Percentiles rank a stretch among this genome's conserved stretches.
phyloP scores from a whole-genome alignment of 129 eudicot species.

The Flaveria ramosissima region DNA sequence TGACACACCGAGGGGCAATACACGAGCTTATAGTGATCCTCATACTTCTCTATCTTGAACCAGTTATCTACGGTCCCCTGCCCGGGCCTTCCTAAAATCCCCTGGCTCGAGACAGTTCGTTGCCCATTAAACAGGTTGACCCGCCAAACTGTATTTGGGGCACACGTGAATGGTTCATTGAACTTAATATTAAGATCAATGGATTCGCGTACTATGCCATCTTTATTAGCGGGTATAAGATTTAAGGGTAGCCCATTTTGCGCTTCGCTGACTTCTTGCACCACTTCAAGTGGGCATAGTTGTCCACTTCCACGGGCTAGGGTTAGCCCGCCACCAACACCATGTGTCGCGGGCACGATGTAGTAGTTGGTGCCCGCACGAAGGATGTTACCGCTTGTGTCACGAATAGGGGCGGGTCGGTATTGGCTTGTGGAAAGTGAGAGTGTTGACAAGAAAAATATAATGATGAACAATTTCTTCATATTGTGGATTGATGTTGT shows the following conservation, averaged over 20 bases:
- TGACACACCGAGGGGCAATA: conserved; percentile 31
- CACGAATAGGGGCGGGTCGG: conserved; percentile 43
- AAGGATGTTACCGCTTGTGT: conserved; percentile 41
- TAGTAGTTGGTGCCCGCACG: conserved; percentile 41
- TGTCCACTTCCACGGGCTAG: conserved; percentile 15
- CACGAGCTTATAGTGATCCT: conserved; percentile 36
- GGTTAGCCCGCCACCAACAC: conserved; percentile 58
- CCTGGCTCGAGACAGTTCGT: conserved; percentile 38
- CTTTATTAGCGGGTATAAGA: conserved; percentile 43
- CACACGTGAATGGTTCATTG: conserved; percentile 28
- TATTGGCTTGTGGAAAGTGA: conserved; percentile 27
- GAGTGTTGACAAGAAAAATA: conserved; percentile 29
- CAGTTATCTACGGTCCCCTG: conserved; percentile 46
- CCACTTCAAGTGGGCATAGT: conserved; percentile 38
- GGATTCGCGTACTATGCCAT: conserved; percentile 44
- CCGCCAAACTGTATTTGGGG: conserved; percentile 44
- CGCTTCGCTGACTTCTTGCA: conserved; percentile 34
- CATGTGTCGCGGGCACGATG: conserved; percentile 54
- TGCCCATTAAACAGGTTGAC: conserved; percentile 28
- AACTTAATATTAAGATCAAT: conserved; percentile 57
- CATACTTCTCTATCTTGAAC: conserved; percentile 59
- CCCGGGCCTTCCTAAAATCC: conserved; percentile 55
- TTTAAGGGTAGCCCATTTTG: conserved; percentile 26
- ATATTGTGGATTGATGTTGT: background rate
- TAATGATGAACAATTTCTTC: conserved; percentile 19